phyloP scores from a whole-genome alignment of 306 rosid species.

The Alnus glutinosa region DNA sequence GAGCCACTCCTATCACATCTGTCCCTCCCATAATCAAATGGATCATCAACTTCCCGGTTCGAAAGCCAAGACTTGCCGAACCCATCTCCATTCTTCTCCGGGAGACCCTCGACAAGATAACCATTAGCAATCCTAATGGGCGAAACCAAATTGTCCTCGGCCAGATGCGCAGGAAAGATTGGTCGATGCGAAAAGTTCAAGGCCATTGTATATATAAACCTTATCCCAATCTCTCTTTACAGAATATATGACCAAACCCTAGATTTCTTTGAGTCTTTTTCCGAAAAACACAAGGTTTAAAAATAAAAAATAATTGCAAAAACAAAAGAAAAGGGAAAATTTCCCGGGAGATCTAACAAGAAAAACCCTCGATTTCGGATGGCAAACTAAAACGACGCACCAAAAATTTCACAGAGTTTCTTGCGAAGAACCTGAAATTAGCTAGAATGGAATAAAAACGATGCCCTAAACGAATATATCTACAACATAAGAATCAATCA shows the following conservation, averaged over 20 bases:
- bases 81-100: slow-evolving; percentile 57
- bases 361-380: slow-evolving; percentile 88
- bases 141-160: slow-evolving; percentile 50
- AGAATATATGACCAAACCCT: slow-evolving; percentile 13
- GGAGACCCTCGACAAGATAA: slow-evolving; percentile 51
- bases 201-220: slow-evolving; percentile 39
- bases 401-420: slow-evolving; percentile 88
- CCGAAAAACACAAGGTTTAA: not conserved
- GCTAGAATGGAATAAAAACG: slow-evolving; percentile 34
- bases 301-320: not conserved
- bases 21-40: slow-evolving; percentile 64
- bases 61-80: slow-evolving; percentile 55
- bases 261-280: slow-evolving; percentile 6
- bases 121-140: slow-evolving; percentile 69
- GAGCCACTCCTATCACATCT: slow-evolving; percentile 53
- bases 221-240: slow-evolving; percentile 21
- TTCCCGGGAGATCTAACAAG: slow-evolving; percentile 53
- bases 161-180: slow-evolving; percentile 36
- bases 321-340: not conserved
- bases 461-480: slow-evolving; percentile 40
- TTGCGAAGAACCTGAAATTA: slow-evolving; percentile 42
- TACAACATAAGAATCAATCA: slow-evolving; percentile 37
- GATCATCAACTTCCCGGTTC: slow-evolving; percentile 50
- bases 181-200: slow-evolving; percentile 58
- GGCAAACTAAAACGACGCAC: slow-evolving; percentile 95